Base-by-base conservation (phyloP, 2,329 filamentous ascomycete species). In the Harringtonia lauricola region DNA sequence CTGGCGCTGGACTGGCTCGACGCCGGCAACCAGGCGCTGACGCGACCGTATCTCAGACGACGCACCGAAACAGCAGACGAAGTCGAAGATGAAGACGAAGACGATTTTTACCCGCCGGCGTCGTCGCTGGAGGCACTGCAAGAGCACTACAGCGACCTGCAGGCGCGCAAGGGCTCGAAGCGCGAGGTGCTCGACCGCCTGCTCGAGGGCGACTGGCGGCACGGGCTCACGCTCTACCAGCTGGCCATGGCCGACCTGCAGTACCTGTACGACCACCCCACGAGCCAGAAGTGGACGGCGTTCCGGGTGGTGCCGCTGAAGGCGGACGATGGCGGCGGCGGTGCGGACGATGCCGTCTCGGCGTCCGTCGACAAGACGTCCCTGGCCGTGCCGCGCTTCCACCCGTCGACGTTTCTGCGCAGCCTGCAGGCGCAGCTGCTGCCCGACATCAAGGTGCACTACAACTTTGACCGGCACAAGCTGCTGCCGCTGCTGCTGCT, bases 381-480 rank as follows among this genome's bases (percentile, higher is more conserved):
- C 8, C 59, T 79, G 28, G 56, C 59, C 4, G 64, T 81, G 39
- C 86, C 86, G 12, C 79, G 82, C 15, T 86, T 92, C 54, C 85
- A 94, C 55, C 83, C 86, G 1, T 78, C 83, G 5, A 85, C 82
- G 0, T 94, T 94, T 59, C 67, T 94, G 31, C 76, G 77, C 50
- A 83, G 81, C 51, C 74, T 95, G 2, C 83, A 89, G 52, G 68
- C 70, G 34, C 81, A 89, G 55, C 73, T 88, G 17, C 69, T 86
- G 2, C 84, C 86, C 1, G 74, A 92, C 46, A 76, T 89, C 52
- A 94, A 92, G 60, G 83, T 84, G 6, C 85, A 94, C 61, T 92
- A 86, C 59, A 81, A 86, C 53, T 76, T 92, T 47, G 79, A 83
- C 51, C 76, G 81, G n/a, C 81, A 84, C 42, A 70, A 74, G 42